Evolutionary conservation across 208 protist species (phyloP).

Genomic region (Blechomonas ayalai): DNA sequence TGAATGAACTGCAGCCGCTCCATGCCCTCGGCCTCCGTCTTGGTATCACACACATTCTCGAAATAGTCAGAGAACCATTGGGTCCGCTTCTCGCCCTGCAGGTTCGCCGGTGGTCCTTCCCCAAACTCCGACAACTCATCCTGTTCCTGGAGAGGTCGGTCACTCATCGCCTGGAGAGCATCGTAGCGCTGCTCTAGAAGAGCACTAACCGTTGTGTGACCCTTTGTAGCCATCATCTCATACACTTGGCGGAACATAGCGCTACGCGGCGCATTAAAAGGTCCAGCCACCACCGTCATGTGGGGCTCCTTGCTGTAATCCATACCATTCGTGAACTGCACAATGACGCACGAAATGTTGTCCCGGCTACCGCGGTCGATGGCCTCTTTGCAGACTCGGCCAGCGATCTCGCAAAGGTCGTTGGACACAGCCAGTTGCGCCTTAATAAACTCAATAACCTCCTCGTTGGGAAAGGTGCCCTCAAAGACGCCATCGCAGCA

Average conservation of each 20-base stretch:
- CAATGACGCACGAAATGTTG: constrained; percentile 90
- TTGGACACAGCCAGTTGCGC: constrained; percentile 54
- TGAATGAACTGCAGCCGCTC: constrained; percentile 78
- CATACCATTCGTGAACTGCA: constrained; percentile 76
- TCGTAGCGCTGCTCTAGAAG: constrained; percentile 84
- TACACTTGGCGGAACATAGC: constrained; percentile 81
- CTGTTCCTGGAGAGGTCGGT: constrained; percentile 26
- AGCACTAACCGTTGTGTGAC: constrained; percentile 45
- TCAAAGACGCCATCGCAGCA: constrained; percentile 92
- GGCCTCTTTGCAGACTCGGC: constrained; percentile 82
- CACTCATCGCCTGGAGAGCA: constrained; percentile 26
- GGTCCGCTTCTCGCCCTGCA: constrained; percentile 50
- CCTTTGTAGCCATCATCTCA: constrained; percentile 72
- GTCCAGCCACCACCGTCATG: constrained; percentile 62
- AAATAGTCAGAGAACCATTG: constrained; percentile 65
- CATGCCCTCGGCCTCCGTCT: constrained; percentile 37
- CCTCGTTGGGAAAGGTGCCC: constrained; percentile 86
- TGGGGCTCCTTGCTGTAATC: constrained; percentile 73
- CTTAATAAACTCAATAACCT: constrained; percentile 85
- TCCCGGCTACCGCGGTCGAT: constrained; percentile 86
- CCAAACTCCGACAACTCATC: constrained; percentile 63
- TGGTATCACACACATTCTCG: constrained; percentile 29
- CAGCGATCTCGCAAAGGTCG: constrained; percentile 78
- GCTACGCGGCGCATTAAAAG: constrained; percentile 69
- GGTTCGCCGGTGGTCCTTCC: constrained; percentile 24